Evolutionary conservation across 225 moss, liverwort and hornwort genomes (phyloP), one percentile per base, ranked within the genome.

Genomic region (Bryoerythrophyllum caledonicum): DNA sequence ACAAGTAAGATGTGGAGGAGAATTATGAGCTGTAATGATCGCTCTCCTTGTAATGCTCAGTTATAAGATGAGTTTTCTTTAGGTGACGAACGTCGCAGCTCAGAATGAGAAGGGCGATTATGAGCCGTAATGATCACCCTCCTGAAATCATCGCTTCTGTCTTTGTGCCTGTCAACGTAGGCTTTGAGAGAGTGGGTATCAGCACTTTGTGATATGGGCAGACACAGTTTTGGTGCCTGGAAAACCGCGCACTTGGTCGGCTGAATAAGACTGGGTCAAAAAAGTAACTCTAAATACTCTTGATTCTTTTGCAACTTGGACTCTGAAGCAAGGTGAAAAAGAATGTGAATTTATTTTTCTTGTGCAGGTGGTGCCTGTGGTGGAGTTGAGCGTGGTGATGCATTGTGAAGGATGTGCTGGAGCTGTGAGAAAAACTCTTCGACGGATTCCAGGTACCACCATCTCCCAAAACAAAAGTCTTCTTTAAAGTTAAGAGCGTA

Each of bases 381-480:
- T 83, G 83, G 85, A 78, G 41, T 67, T 88, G 57, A 72, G 63
- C 23, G 83, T 88, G 37, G 70, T 52, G 73, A 78, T 88, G 85
- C 88, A 88, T 76, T 88, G 88, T 35, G 88, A 88, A 77, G 88
- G 88, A 20, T 88, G 88, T 72, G 88, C 85, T 38, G 88, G 61
- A 44, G 25, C 70, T 26, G 88, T 88, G 63, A 76, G 80, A 54
- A 86, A 76, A 77, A 27, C 35, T 74, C 17, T 88, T 30, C 83
- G 60, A 54, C 86, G 20, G 55, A 56, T 79, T 54, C 79, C 83
- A 71, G 85, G 88, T 88, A 46, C 48, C 20, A 9, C 4, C 30
- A 30, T 35, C 58, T 0, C 11, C 44, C 44, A 43, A 43, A 13
- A 11, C 43, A 46, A 5, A 16, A 17, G 48, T 48, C 17, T 16